A percentile compares a stretch with the other conserved stretches of the same genome.
phyloP scores from a whole-genome alignment of 1,284 basidiomycete species.

The Ganoderma leucocontextum region DNA sequence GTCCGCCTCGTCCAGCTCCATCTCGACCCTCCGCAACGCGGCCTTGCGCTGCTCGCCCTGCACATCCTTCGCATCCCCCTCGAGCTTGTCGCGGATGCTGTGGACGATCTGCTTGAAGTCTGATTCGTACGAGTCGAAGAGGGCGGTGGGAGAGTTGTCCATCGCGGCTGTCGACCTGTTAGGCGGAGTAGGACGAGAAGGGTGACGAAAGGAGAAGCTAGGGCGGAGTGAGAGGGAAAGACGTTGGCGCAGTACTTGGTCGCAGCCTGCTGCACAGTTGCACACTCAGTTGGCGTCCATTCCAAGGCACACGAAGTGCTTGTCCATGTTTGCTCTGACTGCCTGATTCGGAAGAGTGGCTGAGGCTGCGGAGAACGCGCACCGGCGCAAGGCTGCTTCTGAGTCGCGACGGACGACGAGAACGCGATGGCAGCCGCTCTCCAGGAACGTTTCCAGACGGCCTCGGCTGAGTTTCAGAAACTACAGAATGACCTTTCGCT shows the following conservation, averaged over 20 bases:
- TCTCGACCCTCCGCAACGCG: conserved; percentile 85
- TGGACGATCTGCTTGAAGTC: conserved; percentile 81
- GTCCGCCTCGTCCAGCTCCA: conserved; percentile 98
- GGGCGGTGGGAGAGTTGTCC: conserved; percentile 80
- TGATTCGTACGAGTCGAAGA: conserved; percentile 85
- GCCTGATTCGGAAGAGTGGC: background rate
- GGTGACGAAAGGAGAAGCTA: background rate
- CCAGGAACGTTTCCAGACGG: conserved; percentile 66
- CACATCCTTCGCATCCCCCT: conserved; percentile 65
- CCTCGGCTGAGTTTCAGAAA: conserved; percentile 81
- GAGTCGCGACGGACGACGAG: background rate
- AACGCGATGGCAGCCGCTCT: conserved; percentile 49
- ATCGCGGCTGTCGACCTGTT: conserved; percentile 48
- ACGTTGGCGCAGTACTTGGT: background rate
- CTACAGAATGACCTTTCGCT: conserved; percentile 77
- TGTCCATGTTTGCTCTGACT: background rate
- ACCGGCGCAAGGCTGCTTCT: too few relatives aligned
- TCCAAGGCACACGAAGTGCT: background rate
- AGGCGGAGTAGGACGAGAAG: background rate
- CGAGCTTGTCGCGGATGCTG: conserved; percentile 74
- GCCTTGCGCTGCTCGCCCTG: conserved; percentile 84
- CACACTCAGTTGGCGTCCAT: background rate
- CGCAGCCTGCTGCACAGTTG: conserved; percentile 1
- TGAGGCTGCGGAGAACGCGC: too few relatives aligned
- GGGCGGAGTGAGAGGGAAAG: background rate